Conservation (phyloP, 2,329 filamentous ascomycete species). For the Lasiodiplodia sp. region DNA sequence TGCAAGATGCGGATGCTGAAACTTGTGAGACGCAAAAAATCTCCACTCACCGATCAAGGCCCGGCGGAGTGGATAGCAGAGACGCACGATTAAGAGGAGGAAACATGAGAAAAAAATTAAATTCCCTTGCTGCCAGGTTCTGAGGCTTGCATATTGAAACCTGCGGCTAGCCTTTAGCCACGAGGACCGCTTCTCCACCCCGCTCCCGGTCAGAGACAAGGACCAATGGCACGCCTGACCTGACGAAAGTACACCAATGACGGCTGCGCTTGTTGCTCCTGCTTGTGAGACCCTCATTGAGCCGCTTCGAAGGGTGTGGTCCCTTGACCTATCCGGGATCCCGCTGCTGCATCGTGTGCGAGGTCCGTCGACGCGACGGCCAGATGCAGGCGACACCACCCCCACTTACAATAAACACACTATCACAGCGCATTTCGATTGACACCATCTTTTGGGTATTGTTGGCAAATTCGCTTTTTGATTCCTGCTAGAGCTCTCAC, state of each 20-base stretch:
- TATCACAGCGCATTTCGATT: neutral
- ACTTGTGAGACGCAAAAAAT: slow-evolving; percentile 9
- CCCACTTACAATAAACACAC: neutral
- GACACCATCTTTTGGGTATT: slow-evolving; percentile 1
- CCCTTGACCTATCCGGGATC: neutral
- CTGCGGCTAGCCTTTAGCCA: slow-evolving; percentile 10
- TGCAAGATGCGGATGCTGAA: slow-evolving; percentile 26
- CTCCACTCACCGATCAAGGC: neutral
- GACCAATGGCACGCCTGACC: neutral
- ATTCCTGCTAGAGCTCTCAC: slow-evolving; percentile 22
- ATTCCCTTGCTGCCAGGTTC: neutral
- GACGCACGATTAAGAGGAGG: neutral
- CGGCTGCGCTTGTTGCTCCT: neutral
- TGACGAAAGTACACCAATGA: neutral
- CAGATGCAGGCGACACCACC: neutral
- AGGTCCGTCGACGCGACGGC: neutral
- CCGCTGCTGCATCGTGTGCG: neutral
- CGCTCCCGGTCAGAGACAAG: slow-evolving; percentile 4
- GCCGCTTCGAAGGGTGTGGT: slow-evolving; percentile 9
- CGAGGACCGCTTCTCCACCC: slow-evolving; percentile 6
- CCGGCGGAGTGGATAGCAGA: neutral
- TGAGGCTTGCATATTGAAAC: neutral
- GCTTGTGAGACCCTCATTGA: slow-evolving; percentile 4
- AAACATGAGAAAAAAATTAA: neutral
- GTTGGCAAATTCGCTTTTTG: slow-evolving; percentile 21